Conservation (phyloP, 495 filamentous ascomycete genomes). For the Penicillium argentinense region DNA sequence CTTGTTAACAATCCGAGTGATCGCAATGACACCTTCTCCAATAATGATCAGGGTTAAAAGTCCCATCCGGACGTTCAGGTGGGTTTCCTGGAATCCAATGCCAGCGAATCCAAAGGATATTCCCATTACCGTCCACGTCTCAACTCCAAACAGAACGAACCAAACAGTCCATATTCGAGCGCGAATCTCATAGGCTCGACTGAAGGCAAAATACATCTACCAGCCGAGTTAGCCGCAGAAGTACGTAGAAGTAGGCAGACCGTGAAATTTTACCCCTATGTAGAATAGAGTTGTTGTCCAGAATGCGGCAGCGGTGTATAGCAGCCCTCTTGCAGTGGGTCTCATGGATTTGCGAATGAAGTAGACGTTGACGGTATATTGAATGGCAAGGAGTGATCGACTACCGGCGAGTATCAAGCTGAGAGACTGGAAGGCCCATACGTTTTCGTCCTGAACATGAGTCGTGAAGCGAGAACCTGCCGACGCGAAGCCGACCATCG, state of each 20-base stretch:
- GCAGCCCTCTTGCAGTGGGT: conserved; percentile 27
- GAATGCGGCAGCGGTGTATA: conserved; percentile 43
- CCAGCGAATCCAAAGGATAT: conserved; percentile 53
- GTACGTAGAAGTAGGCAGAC: no score
- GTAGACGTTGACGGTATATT: conserved; percentile 53
- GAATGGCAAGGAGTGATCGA: conserved; percentile 54
- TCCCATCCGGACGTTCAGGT: conserved; percentile 64
- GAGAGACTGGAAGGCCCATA: conserved; percentile 46
- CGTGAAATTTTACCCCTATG: conserved; percentile 46
- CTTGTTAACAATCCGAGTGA: conserved; percentile 55
- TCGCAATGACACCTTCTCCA: conserved; percentile 61
- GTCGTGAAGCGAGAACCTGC: conserved; percentile 57
- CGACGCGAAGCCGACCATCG: conserved; percentile 65
- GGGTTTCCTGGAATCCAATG: conserved; percentile 64
- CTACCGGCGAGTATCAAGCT: conserved; percentile 60
- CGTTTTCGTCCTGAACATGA: conserved; percentile 42
- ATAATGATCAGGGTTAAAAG: conserved; percentile 69
- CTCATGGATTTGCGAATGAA: conserved; percentile 44
- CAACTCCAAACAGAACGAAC: conserved; percentile 58
- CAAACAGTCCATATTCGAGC: conserved; percentile 53
- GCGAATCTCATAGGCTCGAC: conserved; percentile 16
- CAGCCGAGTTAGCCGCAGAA: conserved; percentile 4
- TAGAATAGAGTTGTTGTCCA: conserved; percentile 48
- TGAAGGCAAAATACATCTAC: conserved; percentile 44
- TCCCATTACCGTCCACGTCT: conserved; percentile 54